Conservation (phyloP, 2,329 filamentous ascomycete genomes). For the Tolypocladium nubicola region DNA sequence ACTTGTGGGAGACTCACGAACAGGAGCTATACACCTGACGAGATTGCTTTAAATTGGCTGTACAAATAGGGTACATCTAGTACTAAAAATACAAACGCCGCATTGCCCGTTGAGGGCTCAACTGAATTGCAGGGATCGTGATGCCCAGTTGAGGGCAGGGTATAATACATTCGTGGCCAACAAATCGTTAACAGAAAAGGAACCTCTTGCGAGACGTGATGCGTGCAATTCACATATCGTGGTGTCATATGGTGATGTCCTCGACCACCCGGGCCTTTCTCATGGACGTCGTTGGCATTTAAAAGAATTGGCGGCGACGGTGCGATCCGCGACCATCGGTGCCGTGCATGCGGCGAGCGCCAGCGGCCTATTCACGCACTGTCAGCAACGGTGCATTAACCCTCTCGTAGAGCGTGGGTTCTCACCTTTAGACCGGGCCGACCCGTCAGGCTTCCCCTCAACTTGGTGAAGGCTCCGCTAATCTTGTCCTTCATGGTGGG, state of each 20-base stretch:
- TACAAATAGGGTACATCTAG: background rate
- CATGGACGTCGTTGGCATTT: background rate
- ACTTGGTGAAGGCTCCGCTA: conserved; percentile 61
- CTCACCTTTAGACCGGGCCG: conserved; percentile 60
- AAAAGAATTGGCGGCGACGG: conserved; percentile 10
- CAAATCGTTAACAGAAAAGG: background rate
- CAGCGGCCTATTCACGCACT: conserved; percentile 45
- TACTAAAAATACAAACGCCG: background rate
- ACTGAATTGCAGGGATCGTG: background rate
- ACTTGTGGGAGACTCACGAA: too few species aligned
- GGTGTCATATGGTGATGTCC: background rate
- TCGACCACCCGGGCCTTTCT: background rate
- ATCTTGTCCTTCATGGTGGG: conserved; percentile 67
- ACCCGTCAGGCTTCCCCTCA: conserved; percentile 59
- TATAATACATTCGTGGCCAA: background rate
- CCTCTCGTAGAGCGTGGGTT: background rate
- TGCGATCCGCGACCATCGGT: conserved; percentile 57
- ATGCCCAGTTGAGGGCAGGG: conserved; percentile 1
- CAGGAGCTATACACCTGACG: too few species aligned
- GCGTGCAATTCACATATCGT: background rate
- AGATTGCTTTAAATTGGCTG: background rate
- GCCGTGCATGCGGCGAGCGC: conserved; percentile 62
- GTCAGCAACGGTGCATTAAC: background rate
- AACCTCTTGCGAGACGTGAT: background rate
- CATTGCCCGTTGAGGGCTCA: background rate